These are phyloP conservation scores for Auxenochlorella protothecoides DNA, from an alignment of 139 green algal species.

Conservation along the genomic window DNA sequence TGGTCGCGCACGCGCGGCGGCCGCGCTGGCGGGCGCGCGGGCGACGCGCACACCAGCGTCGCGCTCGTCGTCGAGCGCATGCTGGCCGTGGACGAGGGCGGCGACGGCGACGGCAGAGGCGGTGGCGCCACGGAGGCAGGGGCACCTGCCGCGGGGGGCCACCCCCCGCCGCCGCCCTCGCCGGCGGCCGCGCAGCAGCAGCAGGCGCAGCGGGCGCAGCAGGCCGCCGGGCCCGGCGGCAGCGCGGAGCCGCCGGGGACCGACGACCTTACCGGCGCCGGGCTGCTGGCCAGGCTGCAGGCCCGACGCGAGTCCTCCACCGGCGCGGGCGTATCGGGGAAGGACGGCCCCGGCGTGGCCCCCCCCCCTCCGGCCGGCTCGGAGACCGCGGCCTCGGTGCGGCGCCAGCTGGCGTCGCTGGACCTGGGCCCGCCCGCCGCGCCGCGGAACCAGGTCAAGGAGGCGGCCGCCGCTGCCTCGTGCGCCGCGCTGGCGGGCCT, in stretches of 20 bases:
- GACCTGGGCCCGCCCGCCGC: conserved; percentile 14
- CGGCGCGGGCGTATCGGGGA: background rate
- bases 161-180: background rate
- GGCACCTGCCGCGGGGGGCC: background rate
- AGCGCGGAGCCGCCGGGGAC: too few relatives aligned
- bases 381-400: conserved; percentile 20
- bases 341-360: background rate
- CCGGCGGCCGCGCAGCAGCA: background rate
- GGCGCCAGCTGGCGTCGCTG: conserved; percentile 48
- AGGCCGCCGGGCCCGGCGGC: background rate
- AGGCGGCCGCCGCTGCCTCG: conserved; percentile 17
- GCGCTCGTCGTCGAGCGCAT: conserved; percentile 44
- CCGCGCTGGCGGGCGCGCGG: background rate
- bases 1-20: conserved; percentile 47
- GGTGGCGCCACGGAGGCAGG: background rate
- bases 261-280: background rate
- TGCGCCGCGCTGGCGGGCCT: conserved; percentile 22
- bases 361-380: background rate
- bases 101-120: background rate
- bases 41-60: conserved; percentile 31
- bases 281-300: background rate
- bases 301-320: background rate
- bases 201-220: conserved; percentile 1
- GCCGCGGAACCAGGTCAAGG: conserved; percentile 19
- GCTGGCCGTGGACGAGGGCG: conserved; percentile 12